These are phyloP conservation scores for Neocallimastix lanati DNA, from an alignment of 192 early-diverging fungal species.

Conservation along the genomic window DNA sequence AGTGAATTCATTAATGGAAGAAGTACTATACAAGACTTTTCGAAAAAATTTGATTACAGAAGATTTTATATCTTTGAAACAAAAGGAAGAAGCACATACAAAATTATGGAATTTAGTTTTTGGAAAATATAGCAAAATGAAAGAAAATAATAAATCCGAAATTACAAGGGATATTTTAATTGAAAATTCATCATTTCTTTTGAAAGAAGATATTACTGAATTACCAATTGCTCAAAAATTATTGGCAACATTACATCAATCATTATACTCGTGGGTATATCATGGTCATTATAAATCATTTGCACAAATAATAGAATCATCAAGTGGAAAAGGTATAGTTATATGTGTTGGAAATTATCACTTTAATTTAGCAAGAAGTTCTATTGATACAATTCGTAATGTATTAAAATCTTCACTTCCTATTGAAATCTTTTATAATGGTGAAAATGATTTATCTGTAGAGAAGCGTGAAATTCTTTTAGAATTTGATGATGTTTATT, in stretches of 20 bases:
- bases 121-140: background rate
- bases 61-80: background rate
- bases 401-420: constrained; percentile 25
- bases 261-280: background rate
- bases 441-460: constrained; percentile 16
- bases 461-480: constrained; percentile 10
- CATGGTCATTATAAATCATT: background rate
- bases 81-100: background rate
- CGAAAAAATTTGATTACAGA: background rate
- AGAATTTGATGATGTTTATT: constrained; percentile 10
- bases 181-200: background rate
- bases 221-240: background rate
- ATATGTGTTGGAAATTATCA: constrained; percentile 30
- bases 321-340: constrained; percentile 17
- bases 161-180: background rate
- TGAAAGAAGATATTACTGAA: background rate
- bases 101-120: background rate
- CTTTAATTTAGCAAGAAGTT: constrained; percentile 14
- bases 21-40: background rate
- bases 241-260: background rate
- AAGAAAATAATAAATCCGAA: too few relatives aligned
- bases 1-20: background rate
- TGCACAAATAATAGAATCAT: background rate
- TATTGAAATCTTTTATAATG: constrained; percentile 37
- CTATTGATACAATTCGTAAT: constrained; percentile 17